Evolutionary conservation across 179 eudicot genomes (phyloP).

Genomic region (Amaranthus tricolor): DNA sequence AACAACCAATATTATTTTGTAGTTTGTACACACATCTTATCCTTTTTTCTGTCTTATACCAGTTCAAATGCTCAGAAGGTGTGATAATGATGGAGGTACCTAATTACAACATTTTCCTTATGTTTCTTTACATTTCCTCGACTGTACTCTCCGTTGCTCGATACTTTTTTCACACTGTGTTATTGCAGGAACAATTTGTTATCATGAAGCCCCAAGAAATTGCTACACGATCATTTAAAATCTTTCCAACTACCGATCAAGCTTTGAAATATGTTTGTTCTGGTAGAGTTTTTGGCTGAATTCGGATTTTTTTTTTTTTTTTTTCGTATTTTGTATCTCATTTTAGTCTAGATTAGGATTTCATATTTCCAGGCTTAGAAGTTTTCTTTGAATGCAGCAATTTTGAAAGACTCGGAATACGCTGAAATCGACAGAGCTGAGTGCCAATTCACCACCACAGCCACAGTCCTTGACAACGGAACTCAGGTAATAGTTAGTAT

Average conservation of each 20-base stretch:
- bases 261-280: slow-evolving; percentile 83
- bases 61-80: slow-evolving; percentile 93
- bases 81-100: slow-evolving; percentile 89
- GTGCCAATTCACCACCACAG: slow-evolving; percentile 91
- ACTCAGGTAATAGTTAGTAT: slow-evolving; percentile 54
- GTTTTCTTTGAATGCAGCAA: slow-evolving; percentile 54
- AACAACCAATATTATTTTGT: too few species aligned
- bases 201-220: slow-evolving; percentile 88
- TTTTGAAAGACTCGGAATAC: slow-evolving; percentile 82
- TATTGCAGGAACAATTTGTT: slow-evolving; percentile 77
- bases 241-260: slow-evolving; percentile 76
- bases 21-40: not conserved
- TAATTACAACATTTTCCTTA: not conserved
- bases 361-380: not conserved
- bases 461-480: slow-evolving; percentile 83
- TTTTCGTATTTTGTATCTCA: not conserved
- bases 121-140: slow-evolving; percentile 1
- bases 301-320: slow-evolving; percentile 4
- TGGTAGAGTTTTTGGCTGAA: slow-evolving; percentile 39
- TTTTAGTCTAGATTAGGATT: not conserved
- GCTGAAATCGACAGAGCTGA: slow-evolving; percentile 91
- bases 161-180: not conserved
- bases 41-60: slow-evolving; percentile 38
- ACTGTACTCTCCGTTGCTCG: not conserved
- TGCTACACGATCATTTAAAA: slow-evolving; percentile 57